Evolutionary conservation across 176 grass and related monocot genomes (phyloP), one percentile per base, ranked within the genome.

Genomic region (Aegilops umbellulata): DNA sequence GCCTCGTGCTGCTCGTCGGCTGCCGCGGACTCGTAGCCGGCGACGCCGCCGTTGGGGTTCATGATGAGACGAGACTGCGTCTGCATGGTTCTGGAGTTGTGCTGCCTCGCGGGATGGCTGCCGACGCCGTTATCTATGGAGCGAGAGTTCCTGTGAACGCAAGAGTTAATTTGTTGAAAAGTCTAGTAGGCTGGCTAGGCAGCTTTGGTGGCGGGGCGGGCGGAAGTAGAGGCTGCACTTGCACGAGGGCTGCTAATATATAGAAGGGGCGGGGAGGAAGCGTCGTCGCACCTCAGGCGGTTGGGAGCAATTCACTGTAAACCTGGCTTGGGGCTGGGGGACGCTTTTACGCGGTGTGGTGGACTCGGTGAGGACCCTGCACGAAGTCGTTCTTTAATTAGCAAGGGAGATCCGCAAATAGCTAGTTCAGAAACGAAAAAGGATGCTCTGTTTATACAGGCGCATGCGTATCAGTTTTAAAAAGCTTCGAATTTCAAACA

Each of bases 321-420:
- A n/a, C 55, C 55, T 22, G 55, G 19, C 24, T 16, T 27, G 12
- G 75, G 3, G 75, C 20, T 36, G 3, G 55, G 53, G 5, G 69
- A 25, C 80, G 61, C 77, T 84, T 75, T 47, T 47, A 91, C 89
- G 89, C 89, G 89, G 82, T 55, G 6, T 70, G 6, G 89, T 70
- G 63, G 89, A 88, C 89, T 69, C 26, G 69, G 27, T 13, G 6
- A 49, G 9, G 35, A 76, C 60, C 85, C 20, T 68, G 80, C 81
- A 84, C 44, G 3, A 3, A 20, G 85, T 84, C 89, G 5, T 91
- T 90, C 29, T 65, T 65, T 58, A 58, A 53, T 53, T 53, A 19
- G 49, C 49, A 53, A 49, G 47, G 49, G 49, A 19, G 16, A 53
- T 19, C 15, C 2, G 49, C 16, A 7, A 53, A 46, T 3, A 46